Conservation (phyloP, 371 early-diverging fungal genomes). For the Dichotomocladium elegans region DNA sequence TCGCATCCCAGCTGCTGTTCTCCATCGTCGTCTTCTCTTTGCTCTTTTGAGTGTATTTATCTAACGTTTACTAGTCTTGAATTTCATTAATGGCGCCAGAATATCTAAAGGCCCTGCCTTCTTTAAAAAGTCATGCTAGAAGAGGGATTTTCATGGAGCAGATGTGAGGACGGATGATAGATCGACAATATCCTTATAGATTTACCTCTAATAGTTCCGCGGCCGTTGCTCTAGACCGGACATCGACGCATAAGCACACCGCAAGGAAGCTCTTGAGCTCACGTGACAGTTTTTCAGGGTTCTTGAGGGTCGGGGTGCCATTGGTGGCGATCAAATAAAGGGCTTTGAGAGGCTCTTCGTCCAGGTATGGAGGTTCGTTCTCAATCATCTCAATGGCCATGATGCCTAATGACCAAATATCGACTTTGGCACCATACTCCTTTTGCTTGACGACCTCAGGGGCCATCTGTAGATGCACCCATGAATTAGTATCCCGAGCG, state of each 20-base stretch:
- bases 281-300: conserved; percentile 78
- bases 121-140: conserved; percentile 72
- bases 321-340: conserved; percentile 95
- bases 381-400: conserved; percentile 98
- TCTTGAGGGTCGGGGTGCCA: conserved; percentile 91
- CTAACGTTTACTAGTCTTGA: conserved; percentile 24
- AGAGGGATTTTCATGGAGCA: background rate
- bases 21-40: background rate
- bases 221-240: conserved; percentile 79
- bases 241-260: conserved; percentile 88
- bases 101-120: conserved; percentile 53
- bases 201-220: conserved; percentile 80
- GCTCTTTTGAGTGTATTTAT: background rate
- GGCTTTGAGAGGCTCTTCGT: conserved; percentile 93
- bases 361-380: conserved; percentile 96
- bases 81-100: conserved; percentile 51
- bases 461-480: conserved; percentile 58
- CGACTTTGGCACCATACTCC: conserved; percentile 87
- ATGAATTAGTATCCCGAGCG: background rate
- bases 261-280: conserved; percentile 87
- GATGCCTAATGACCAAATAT: conserved; percentile 93
- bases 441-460: conserved; percentile 92
- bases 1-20: background rate
- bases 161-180: background rate
- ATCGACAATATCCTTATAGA: conserved; percentile 22